phyloP scores from a whole-genome alignment of 2,329 filamentous ascomycete genomes.

The Beauveria asiatica region DNA sequence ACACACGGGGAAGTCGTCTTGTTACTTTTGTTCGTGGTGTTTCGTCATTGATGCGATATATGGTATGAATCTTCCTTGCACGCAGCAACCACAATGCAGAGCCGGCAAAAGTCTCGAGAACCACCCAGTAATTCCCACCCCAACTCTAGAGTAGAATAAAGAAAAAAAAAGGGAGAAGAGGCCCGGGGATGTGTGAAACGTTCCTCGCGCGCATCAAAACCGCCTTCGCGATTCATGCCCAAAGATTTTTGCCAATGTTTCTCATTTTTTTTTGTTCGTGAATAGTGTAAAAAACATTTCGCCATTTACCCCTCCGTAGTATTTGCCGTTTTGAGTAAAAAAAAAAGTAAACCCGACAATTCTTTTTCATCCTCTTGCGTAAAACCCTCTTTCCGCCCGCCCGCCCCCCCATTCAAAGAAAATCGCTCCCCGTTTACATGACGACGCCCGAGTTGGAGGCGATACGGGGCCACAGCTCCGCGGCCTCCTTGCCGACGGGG shows the following conservation, averaged over 20 bases:
- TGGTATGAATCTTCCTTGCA: constrained; percentile 45
- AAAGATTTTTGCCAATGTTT: constrained; percentile 3
- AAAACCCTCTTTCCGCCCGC: no score
- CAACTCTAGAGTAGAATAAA: constrained; percentile 1
- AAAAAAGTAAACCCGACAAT: background rate
- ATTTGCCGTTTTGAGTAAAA: constrained; percentile 1
- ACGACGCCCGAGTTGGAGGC: constrained; percentile 99
- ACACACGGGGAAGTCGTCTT: constrained; percentile 18
- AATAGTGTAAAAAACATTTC: constrained; percentile 11
- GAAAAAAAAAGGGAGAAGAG: background rate
- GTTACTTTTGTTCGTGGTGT: constrained; percentile 21
- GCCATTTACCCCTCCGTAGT: constrained; percentile 3
- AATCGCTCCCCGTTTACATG: constrained; percentile 64
- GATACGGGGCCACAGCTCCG: constrained; percentile 99
- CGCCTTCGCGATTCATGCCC: background rate
- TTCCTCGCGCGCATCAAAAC: background rate
- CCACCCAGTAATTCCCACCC: constrained; percentile 13
- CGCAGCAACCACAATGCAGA: constrained; percentile 47
- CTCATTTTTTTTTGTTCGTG: constrained; percentile 5
- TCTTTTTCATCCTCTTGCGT: constrained; percentile 21
- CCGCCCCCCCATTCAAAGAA: background rate
- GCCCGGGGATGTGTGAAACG: background rate
- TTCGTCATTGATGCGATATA: constrained; percentile 40
- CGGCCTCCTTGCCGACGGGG: constrained; percentile 98
- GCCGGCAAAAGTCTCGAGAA: constrained; percentile 36